Conservation (phyloP, 106 monocot species). For the Dendrobium huoshanense region DNA sequence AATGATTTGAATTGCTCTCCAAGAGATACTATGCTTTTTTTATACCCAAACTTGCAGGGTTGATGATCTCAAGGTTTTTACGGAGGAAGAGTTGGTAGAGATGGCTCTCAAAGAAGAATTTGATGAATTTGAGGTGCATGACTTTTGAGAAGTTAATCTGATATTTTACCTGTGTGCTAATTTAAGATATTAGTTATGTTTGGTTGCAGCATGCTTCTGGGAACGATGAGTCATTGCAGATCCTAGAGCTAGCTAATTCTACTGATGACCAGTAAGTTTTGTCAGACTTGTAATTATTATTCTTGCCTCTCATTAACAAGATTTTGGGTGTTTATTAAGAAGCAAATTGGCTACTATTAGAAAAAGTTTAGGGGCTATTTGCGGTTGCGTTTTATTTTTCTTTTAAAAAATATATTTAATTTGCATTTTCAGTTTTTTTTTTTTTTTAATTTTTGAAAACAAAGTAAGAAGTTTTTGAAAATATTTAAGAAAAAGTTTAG, state of each 20-base stretch:
- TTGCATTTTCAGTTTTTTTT: too few relatives aligned
- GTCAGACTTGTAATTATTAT: background rate
- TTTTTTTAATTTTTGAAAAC: too few relatives aligned
- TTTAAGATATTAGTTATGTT: background rate
- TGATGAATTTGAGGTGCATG: constrained; percentile 45
- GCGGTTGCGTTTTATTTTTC: too few relatives aligned
- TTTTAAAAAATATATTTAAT: too few relatives aligned
- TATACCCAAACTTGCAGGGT: constrained; percentile 35
- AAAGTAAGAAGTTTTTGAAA: too few relatives aligned
- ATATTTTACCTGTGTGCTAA: background rate
- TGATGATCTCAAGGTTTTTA: constrained; percentile 64
- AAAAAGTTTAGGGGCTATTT: background rate
- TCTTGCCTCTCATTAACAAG: background rate
- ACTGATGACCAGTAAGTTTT: background rate
- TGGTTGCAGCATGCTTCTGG: constrained; percentile 6
- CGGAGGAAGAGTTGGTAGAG: constrained; percentile 90
- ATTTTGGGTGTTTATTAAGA: background rate
- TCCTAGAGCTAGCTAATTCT: background rate
- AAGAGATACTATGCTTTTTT: background rate
- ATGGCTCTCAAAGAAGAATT: constrained; percentile 50
- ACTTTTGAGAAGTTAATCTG: background rate
- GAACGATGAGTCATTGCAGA: background rate
- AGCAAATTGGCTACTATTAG: background rate
- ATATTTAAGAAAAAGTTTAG: too few relatives aligned
- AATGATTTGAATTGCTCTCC: background rate